Base-by-base conservation (phyloP, 2,329 filamentous ascomycete species). In the Pseudogymnoascus sp. region DNA sequence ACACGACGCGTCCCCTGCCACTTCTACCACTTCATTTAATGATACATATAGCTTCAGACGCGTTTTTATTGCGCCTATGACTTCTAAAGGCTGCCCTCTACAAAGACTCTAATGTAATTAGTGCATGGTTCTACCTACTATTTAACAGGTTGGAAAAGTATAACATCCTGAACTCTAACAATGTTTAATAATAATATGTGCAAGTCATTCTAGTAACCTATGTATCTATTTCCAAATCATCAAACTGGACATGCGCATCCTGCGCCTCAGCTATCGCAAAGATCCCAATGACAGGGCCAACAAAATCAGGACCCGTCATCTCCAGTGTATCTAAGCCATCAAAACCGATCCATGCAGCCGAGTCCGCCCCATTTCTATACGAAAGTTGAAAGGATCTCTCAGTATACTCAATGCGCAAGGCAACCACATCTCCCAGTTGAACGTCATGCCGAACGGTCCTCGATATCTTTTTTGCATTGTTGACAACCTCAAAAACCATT, bases 261-360 rank as follows among this genome's bases (percentile, higher is more conserved):
- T 19, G 38, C 16, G 38, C 16, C 8, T 16, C 22, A 41, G 38
- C 7, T 41, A 41, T 22, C 38, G 71, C 71, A 50, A 71, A 75
- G 1, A 71, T 41, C 1, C 73, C 73, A 61, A 75, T 68, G 0
- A 75, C 66, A 0, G 74, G 72, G 0, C 73, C 73, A 1, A 72
- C 71, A 63, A 75, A 75, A 63, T 75, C 73, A 19, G 67, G 70
- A 8, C 68, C 70, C 0, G 70, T 73, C 68, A 75, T 63, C 6
- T 74, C 71, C 24, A 72, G 28, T 8, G 69, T 69, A 61, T 72
- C 70, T 24, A 73, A 65, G 1, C 26, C 43, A 14, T 65, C 65
- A 41, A 71, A 37, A 1, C 37, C 38, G 4, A 8, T 50, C 67
- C 69, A 69, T 35, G 50, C 6, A 12, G 26, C n/a, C 2, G 60